Conservation (phyloP, 2,329 filamentous ascomycete species). For the Epichloe gansuensis region DNA sequence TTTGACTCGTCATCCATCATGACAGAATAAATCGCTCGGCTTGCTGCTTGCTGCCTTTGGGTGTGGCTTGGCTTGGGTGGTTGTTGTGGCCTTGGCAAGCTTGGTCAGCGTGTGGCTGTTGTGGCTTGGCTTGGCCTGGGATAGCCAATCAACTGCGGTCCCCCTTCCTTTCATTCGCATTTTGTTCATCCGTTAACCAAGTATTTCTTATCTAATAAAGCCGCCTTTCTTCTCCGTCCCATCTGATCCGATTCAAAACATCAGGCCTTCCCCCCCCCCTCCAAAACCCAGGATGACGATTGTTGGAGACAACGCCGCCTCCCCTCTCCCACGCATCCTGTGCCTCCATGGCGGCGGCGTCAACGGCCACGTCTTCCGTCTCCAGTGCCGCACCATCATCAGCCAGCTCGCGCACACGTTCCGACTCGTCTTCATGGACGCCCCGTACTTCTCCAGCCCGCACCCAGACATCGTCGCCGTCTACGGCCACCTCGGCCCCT, state of each 20-base stretch:
- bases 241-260: background rate
- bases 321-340: constrained; percentile 50
- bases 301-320: constrained; percentile 5
- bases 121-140: too few relatives aligned
- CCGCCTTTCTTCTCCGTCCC: background rate
- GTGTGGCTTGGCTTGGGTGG: background rate
- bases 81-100: too few relatives aligned
- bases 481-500: constrained; percentile 54
- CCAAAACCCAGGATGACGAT: background rate
- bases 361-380: constrained; percentile 55
- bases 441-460: constrained; percentile 48
- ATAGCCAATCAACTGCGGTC: too few relatives aligned
- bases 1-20: background rate
- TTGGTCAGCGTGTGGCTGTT: too few relatives aligned
- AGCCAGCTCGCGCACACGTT: constrained; percentile 41
- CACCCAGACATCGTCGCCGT: constrained; percentile 51
- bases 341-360: constrained; percentile 73
- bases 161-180: too few relatives aligned
- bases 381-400: constrained; percentile 48
- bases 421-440: constrained; percentile 61
- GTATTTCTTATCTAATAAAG: too few relatives aligned
- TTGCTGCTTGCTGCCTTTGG: background rate
- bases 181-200: too few relatives aligned
- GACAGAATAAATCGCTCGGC: too few relatives aligned
- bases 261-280: too few relatives aligned